Evolutionary conservation across 768 basidiomycete genomes (phyloP), one percentile per base, ranked within the genome.

Genomic region (Suillus tomentosus): DNA sequence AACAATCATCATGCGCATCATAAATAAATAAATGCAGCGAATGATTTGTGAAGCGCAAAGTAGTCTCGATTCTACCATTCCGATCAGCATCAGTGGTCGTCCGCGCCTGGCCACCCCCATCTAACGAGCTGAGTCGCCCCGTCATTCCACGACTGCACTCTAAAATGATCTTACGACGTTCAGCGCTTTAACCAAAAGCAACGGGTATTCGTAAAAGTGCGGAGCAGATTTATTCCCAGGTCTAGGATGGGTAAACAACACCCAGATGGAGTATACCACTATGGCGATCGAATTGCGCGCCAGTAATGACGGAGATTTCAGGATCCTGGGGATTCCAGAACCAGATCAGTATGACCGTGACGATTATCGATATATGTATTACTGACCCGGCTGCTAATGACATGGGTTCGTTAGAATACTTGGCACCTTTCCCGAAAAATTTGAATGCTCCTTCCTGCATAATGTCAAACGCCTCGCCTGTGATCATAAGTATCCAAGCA

Each of bases 361-460:
- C 2, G 4, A 53, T 31, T 17, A 17, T 51, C 1, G 0, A 53
- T 19, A 11, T 53, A 34, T 31, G 9, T 19, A 8, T 17, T 31
- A 34, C 51, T 53, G 15, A 53, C 51, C 51, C 51, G 3, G 51
- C 51, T 31, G 51, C 51, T 31, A 53, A 31, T 34, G 51, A 53
- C 31, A 53, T 53, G 17, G 31, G 51, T 31, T 53, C 51, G 3
- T 31, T 9, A 5, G 27, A 17, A 31, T 53, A 53, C 17, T 53
- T 17, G 9, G 51, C 27, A 19, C 31, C 27, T 53, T 53, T 17
- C 17, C 27, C 27, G 17, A 10, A 51, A 17, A 31, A 31, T 9
- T 53, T 53, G 27, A 53, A 53, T 34, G 51, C 51, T 5, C 51
- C 51, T 10, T 53, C 51, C 31, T 53, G 51, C 51, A 53, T 31